phyloP scores from a whole-genome alignment of 2,329 filamentous ascomycete genomes.

The Fusarium papillatum region DNA sequence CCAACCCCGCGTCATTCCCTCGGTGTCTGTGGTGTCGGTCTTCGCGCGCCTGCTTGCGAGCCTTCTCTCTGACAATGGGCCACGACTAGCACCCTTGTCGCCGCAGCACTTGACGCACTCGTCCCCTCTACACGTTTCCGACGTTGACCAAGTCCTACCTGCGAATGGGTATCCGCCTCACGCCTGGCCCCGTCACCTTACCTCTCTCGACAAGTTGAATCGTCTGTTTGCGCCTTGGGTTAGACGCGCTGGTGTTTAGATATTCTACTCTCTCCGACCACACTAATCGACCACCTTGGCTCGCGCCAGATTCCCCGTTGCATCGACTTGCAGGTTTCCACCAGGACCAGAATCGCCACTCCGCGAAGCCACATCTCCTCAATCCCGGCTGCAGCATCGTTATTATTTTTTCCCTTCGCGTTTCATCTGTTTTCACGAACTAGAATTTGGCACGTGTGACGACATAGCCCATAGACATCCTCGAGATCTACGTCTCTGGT shows the following conservation, averaged over 20 bases:
- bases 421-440: conserved; percentile 43
- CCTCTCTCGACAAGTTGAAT: conserved; percentile 40
- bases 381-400: conserved; percentile 24
- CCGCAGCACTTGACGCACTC: conserved; percentile 35
- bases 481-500: conserved; percentile 44
- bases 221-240: conserved; percentile 50
- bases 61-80: conserved; percentile 50
- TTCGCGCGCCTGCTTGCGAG: conserved; percentile 45
- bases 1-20: conserved; percentile 43
- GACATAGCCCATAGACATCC: conserved; percentile 45
- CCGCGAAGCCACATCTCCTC: conserved; percentile 32
- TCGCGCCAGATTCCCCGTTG: conserved; percentile 33
- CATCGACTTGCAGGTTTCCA: conserved; percentile 38
- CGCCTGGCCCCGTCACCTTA: conserved; percentile 31
- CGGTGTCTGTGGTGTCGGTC: conserved; percentile 37
- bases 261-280: conserved; percentile 39
- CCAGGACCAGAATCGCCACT: conserved; percentile 38
- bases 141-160: conserved; percentile 23
- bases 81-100: conserved; percentile 48
- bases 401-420: conserved; percentile 33
- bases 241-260: conserved; percentile 58
- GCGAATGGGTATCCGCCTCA: conserved; percentile 44
- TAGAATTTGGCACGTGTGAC: conserved; percentile 46
- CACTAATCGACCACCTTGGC: conserved; percentile 43
- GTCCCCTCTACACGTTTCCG: conserved; percentile 25